Evolutionary conservation across 208 protist genomes (phyloP), one percentile per base, ranked within the genome.

Genomic region (Tetramitus jugosus): DNA sequence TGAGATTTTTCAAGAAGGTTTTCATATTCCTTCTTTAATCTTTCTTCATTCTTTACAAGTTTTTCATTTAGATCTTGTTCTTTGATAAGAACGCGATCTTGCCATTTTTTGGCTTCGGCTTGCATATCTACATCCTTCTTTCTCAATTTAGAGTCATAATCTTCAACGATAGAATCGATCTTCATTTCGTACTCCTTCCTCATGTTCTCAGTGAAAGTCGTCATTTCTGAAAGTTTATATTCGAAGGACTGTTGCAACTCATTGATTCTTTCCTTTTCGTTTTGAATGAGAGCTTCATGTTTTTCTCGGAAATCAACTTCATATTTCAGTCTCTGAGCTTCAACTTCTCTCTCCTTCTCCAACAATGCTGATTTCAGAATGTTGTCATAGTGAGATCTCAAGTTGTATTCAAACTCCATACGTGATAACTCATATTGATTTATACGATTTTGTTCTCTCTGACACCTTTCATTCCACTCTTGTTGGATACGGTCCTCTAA

Each of bases 321-420:
- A 49, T 71, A 71, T 10, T 45, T n/a, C 26, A 71, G 31, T 37
- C 33, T 42, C 26, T 71, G 3, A 35, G 13, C 7, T 37, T 71
- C 65, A 23, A 71, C 4, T 46, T 49, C 2, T 49, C 10, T 49
- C 20, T 71, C 65, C 26, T 49, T 71, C 35, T 45, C 65, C 20
- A 37, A 35, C 7, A 49, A 31, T n/a, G 43, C 49, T 7, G 4
- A 37, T 3, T 71, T 8, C 3, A 71, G 35, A 17, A 71, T 31
- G n/a, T 71, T 3, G 3, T n/a, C 2, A 29, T 40, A 71, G 17
- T 49, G 33, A 4, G 26, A 6, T 49, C 40, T 43, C 33, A n/a
- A 49, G 8, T n/a, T 49, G 20, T 71, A 35, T 31, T 71, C 65
- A 49, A 71, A 71, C 10, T 71, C 65, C 29, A 71, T 71, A 23